Conservation (phyloP, 768 basidiomycete genomes). For the Coprinopsis strossmayeri region DNA sequence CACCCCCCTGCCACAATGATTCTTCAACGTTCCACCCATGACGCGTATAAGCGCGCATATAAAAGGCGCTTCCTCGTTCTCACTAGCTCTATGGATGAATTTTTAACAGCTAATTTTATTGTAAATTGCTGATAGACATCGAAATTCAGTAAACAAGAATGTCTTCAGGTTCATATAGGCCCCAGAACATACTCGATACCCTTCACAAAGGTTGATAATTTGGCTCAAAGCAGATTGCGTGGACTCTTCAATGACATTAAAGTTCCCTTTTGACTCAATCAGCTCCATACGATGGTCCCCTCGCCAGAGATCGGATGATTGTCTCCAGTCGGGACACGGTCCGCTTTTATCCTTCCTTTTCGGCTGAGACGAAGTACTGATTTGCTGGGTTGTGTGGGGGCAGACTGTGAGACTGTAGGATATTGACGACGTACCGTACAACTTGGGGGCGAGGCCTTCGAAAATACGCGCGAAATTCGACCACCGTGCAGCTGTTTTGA, state of each 20-base stretch:
- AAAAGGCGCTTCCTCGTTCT: too few relatives aligned
- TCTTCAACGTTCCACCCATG: too few relatives aligned
- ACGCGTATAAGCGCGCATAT: too few relatives aligned
- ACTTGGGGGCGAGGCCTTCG: constrained; percentile 43
- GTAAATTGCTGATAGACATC: too few relatives aligned
- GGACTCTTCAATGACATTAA: constrained; percentile 6
- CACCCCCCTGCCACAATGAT: too few relatives aligned
- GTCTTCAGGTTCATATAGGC: background rate
- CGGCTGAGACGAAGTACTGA: background rate
- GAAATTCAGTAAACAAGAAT: too few relatives aligned
- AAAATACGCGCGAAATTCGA: constrained; percentile 66
- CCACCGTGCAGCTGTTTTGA: constrained; percentile 84
- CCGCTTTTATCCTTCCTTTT: constrained; percentile 14
- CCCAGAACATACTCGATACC: background rate
- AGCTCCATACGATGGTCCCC: constrained; percentile 81
- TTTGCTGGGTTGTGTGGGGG: too few relatives aligned
- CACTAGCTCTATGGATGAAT: too few relatives aligned
- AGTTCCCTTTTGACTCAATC: constrained; percentile 63
- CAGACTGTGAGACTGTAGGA: constrained; percentile 44
- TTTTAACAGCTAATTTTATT: too few relatives aligned
- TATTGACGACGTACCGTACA: constrained; percentile 53
- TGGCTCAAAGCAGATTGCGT: background rate
- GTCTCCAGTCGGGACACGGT: constrained; percentile 90
- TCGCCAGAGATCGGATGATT: constrained; percentile 72
- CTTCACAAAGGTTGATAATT: background rate